These are phyloP conservation scores for Dionaea muscipula DNA, from an alignment of 179 eudicot species.

Conservation along the genomic window DNA sequence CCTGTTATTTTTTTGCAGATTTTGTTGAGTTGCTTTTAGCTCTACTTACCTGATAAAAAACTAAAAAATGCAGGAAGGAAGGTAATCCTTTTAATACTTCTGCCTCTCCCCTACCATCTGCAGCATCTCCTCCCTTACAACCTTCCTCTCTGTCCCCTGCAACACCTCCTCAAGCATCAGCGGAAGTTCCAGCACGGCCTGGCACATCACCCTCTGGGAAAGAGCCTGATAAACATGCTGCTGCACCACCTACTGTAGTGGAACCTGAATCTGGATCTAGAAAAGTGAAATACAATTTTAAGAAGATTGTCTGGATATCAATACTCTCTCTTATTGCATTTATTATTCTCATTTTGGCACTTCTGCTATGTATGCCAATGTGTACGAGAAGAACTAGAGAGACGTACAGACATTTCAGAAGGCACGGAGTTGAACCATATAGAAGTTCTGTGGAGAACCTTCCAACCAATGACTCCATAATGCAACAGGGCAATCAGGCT, in stretches of 20 bases:
- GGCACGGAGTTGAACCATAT: constrained; percentile 65
- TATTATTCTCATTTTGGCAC: constrained; percentile 44
- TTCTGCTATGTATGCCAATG: constrained; percentile 56
- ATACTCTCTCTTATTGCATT: constrained; percentile 48
- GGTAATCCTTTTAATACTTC: constrained; percentile 70
- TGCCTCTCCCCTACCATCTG: constrained; percentile 48
- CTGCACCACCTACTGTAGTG: constrained; percentile 37
- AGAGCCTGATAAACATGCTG: constrained; percentile 39
- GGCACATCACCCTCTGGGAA: constrained; percentile 26
- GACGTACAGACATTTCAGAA: constrained; percentile 28
- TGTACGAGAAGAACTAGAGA: constrained; percentile 38
- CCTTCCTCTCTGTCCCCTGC: constrained; percentile 26
- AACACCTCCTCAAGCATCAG: constrained; percentile 12
- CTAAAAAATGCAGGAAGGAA: constrained; percentile 39
- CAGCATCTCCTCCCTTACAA: constrained; percentile 26
- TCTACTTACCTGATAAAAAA: not conserved
- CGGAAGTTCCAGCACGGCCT: constrained; percentile 14
- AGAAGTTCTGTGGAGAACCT: constrained; percentile 28
- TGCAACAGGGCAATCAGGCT: constrained; percentile 24
- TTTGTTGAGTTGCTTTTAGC: too few relatives aligned
- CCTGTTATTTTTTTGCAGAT: too few relatives aligned
- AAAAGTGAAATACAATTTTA: constrained; percentile 30
- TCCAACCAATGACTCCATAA: constrained; percentile 20
- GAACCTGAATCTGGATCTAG: constrained; percentile 30
- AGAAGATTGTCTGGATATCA: constrained; percentile 56